Evolutionary conservation across 176 grass and related monocot genomes (phyloP).

Genomic region (Sorghum bicolor): Sorghum_bicolor_NCBIv3 NC_012876.2:58686001-58686500

Average conservation of each 20-base stretch:
- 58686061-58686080: conserved; percentile 26
- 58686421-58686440: no score
- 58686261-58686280: neutral
- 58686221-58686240: neutral
- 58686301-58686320: neutral
- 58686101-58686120: neutral
- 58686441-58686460: neutral
- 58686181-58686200: neutral
- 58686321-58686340: neutral
- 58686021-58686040: neutral
- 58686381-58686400: no score
- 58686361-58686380: neutral
- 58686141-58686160: neutral
- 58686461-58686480: neutral
- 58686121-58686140: neutral
- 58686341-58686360: no score
- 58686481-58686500: neutral
- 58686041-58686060: neutral
- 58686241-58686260: neutral
- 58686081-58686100: neutral
- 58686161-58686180: neutral
- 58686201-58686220: neutral
- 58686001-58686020: neutral
- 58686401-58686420: neutral
- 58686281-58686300: neutral